Base-by-base conservation (phyloP, 768 basidiomycete genomes). In the Collybiopsis confluens region DNA sequence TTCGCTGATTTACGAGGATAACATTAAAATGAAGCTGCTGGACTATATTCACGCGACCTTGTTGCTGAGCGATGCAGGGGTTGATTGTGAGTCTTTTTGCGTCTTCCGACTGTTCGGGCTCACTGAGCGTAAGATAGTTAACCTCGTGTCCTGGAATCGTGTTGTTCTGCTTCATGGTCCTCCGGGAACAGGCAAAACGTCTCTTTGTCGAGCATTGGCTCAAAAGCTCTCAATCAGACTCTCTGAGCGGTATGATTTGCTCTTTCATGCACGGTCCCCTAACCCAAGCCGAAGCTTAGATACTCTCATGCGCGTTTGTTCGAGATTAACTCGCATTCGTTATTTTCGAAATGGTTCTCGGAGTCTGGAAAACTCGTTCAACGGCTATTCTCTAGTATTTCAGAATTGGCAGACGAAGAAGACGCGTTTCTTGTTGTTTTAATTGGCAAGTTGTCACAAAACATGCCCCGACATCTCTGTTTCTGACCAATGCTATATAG, bases 281-380 rank as follows among this genome's bases (percentile, higher is more conserved):
- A 36, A 18, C 9, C 59, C 15, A 16, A 36, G 37, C 27, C 36
- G 40, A 43, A 48, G 59, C 27, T 16, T 18, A 96, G 94, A 24
- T 99, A 97, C 65, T 75, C 88, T 0, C 80, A 90, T 68, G 82
- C 92, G 33, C 89, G 92, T 43, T 75, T 99, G 10, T 80, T 99
- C 42, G 97, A 99, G 68, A 97, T 99, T 64, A 98, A 98, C 65
- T 95, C 97, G 0, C 97, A 98, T 70, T 98, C 95, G 1, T 78
- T 99, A 15, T 98, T 99, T 67, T 95, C 92, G 15, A 90, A 94
- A 61, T 99, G 97, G 96, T 99, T 98, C 71, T 98, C 95, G 0
- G 97, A 99, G 66, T 97, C 94, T 0, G 97, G 97, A 15, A 99
- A 99, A 68, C 83, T 99, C 26, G 97, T 99, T 1, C 96, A 98